Percentiles rank a stretch among this genome's conserved stretches.
phyloP scores from a whole-genome alignment of 257 asterid genomes.

The Jacaranda copaia region DNA sequence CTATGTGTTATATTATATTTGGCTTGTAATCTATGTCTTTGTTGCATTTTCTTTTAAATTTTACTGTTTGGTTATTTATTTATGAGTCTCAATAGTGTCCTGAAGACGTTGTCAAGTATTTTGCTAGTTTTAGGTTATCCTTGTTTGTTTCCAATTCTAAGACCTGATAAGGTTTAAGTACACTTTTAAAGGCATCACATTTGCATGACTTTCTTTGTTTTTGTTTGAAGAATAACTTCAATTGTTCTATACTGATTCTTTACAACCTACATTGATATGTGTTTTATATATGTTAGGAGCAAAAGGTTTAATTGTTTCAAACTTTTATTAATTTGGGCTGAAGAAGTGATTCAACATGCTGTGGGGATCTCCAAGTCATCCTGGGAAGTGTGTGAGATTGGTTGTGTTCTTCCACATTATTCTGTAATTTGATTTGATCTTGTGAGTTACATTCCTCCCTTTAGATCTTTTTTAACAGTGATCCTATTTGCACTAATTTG shows the following conservation, averaged over 20 bases:
- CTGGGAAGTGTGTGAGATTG: constrained; percentile 54
- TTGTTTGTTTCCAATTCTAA: too few relatives aligned
- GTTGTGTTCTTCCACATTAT: constrained; percentile 56
- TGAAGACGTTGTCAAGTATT: too few relatives aligned
- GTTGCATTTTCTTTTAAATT: background rate
- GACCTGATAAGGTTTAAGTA: too few relatives aligned
- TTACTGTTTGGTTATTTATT: too few relatives aligned
- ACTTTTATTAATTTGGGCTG: constrained; percentile 28
- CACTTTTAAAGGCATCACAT: too few relatives aligned
- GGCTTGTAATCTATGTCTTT: background rate
- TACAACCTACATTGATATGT: background rate
- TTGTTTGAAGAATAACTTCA: background rate
- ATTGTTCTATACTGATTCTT: background rate
- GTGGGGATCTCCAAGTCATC: constrained; percentile 52
- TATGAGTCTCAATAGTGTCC: too few relatives aligned
- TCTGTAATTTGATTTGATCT: constrained; percentile 43
- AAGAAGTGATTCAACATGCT: constrained; percentile 49
- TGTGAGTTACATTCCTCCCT: constrained; percentile 44
- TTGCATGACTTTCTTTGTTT: background rate
- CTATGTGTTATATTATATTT: too few relatives aligned
- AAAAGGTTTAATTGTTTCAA: constrained; percentile 28
- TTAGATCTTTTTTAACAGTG: too few relatives aligned
- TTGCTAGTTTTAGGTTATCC: too few relatives aligned
- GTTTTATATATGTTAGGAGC: background rate
- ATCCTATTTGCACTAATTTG: too few relatives aligned